These are phyloP conservation scores for Dalbergia cultrata DNA, from an alignment of 306 rosid genomes.

Conservation along the genomic window DNA sequence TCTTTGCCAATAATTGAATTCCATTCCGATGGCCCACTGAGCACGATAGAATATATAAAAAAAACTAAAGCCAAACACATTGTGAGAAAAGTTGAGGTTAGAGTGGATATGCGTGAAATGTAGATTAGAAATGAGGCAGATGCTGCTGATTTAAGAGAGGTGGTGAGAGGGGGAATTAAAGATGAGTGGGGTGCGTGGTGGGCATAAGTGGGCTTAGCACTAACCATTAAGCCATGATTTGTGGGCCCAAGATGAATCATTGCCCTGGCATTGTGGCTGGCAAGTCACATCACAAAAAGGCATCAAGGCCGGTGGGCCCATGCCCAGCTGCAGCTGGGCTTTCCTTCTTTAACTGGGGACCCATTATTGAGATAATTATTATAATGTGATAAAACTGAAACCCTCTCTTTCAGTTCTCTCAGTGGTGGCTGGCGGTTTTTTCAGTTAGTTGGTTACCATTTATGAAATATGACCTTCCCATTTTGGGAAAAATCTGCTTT, in stretches of 20 bases:
- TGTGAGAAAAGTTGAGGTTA: slow-evolving; percentile 15
- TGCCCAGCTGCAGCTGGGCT: slow-evolving; percentile 46
- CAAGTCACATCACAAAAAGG: slow-evolving; percentile 55
- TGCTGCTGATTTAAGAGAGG: slow-evolving; percentile 1
- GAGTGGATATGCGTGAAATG: slow-evolving; percentile 28
- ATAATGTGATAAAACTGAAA: background rate
- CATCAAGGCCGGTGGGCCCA: background rate
- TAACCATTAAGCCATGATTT: slow-evolving; percentile 40
- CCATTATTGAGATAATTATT: slow-evolving; percentile 11
- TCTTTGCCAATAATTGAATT: slow-evolving; percentile 28
- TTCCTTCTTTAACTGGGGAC: slow-evolving; percentile 33
- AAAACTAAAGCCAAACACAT: background rate
- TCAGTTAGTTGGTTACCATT: slow-evolving; percentile 48
- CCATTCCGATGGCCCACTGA: slow-evolving; percentile 37
- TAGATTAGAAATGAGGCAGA: slow-evolving; percentile 32
- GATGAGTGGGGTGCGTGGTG: slow-evolving; percentile 57
- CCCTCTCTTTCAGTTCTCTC: background rate
- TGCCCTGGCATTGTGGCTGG: slow-evolving; percentile 45
- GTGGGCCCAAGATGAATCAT: slow-evolving; percentile 76
- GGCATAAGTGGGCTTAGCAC: slow-evolving; percentile 74
- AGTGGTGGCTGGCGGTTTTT: slow-evolving; percentile 53
- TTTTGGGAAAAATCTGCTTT: slow-evolving; percentile 36
- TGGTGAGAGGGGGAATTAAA: slow-evolving; percentile 35
- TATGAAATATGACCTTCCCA: slow-evolving; percentile 23
- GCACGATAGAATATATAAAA: slow-evolving; percentile 25